These are phyloP conservation scores for Eragrostis tef DNA, from an alignment of 202 grass and related monocot species.

Conservation along the genomic window DNA sequence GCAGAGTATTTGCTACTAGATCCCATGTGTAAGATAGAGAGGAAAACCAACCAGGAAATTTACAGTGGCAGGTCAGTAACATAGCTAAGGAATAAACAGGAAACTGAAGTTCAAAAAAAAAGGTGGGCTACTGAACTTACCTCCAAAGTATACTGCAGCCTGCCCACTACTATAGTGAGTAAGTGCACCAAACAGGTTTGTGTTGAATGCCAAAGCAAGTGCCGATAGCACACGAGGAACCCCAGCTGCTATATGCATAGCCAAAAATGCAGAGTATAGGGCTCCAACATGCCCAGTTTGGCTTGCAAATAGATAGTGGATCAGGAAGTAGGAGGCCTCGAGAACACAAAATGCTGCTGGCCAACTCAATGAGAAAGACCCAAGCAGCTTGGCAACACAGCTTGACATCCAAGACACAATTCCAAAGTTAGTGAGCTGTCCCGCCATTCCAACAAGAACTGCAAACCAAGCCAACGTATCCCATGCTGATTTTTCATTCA, in stretches of 20 bases:
- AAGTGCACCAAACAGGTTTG: constrained; percentile 82
- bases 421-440: constrained; percentile 84
- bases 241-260: constrained; percentile 86
- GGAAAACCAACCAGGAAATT: background rate
- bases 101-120: background rate
- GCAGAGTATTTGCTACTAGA: background rate
- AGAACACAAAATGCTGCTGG: constrained; percentile 80
- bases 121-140: constrained; percentile 49
- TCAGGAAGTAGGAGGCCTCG: constrained; percentile 84
- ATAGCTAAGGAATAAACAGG: background rate
- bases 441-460: constrained; percentile 92
- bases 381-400: constrained; percentile 73
- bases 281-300: constrained; percentile 95
- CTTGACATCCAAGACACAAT: constrained; percentile 87
- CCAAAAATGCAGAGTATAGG: constrained; percentile 85
- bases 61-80: constrained; percentile 7
- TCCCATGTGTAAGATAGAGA: background rate
- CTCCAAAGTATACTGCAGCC: constrained; percentile 96
- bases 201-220: constrained; percentile 86
- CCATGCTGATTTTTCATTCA: constrained; percentile 93
- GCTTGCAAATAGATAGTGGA: constrained; percentile 96
- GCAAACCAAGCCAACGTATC: constrained; percentile 93
- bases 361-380: constrained; percentile 87
- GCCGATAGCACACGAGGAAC: constrained; percentile 76
- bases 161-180: constrained; percentile 98